Evolutionary conservation across 2,329 filamentous ascomycete species (phyloP), one percentile per base, ranked within the genome.

Genomic region (Fusarium poae): DNA sequence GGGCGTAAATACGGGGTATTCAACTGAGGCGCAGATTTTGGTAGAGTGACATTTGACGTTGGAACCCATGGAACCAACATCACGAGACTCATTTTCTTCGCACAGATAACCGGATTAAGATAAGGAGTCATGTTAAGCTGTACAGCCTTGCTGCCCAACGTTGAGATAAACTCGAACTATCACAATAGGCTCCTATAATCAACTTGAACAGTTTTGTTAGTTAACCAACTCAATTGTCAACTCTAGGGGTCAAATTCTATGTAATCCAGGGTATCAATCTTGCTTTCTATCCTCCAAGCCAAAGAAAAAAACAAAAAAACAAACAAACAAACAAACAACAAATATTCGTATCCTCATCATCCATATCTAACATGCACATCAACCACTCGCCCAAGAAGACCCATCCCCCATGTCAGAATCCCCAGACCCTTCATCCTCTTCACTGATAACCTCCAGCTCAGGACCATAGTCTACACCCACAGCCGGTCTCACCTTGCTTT

Each of bases 21-120:
- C 46, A 13, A 60, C 29, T 68, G 65, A 66, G 65, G 65, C 65
- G 55, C 62, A 68, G 65, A 23, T 29, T 42, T 37, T 34, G 29
- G 50, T 37, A 51, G 32, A 43, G 29, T 51, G 48, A 23, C 46
- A 62, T 59, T 45, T 39, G 32, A 27, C 32, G 21, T 39, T 50
- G 23, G 18, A 15, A 39, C 25, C 48, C 32, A 39, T 37, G 35
- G 25, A 49, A 51, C 21, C 21, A 21, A 60, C 35, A 65, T 65
- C 62, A 65, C 48, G 61, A 34, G 61, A 65, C 62, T 65, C 39
- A 11, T n/a, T 61, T 65, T 27, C 55, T 30, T 65, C 46, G 54
- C 61, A 54, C 21, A 45, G 40, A 34, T 60, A n/a, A 16, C 62
- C 45, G 32, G 27, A 59, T 52, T 52, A 27, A 18, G 60, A 35